Base-by-base conservation (phyloP, 2,329 filamentous ascomycete genomes). In the Pseudogymnoascus sp. region DNA sequence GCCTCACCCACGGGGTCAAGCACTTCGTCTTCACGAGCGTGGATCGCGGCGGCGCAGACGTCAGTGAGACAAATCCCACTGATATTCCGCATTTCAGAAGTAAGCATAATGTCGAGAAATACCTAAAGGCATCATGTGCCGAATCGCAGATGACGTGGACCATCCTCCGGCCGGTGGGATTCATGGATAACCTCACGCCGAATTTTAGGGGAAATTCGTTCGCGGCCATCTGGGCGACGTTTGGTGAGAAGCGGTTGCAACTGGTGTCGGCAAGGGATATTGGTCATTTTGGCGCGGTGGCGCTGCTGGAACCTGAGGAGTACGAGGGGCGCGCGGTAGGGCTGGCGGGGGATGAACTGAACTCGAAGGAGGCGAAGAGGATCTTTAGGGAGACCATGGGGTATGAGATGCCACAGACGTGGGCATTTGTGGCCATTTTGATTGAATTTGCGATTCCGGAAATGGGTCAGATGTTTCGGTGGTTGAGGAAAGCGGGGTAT, bases 11-110 rank as follows among this genome's bases (percentile, higher is more conserved):
- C 27, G 77, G 78, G 10, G 81, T 88, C 39, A 75, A 78, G 63
- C 80, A 84, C 68, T 86, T 89, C 66, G 80, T 89, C 48, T 89
- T 87, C 73, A 81, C 79, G 31, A 83, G 80, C 60, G 83, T 87
- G 27, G 86, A 89, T 65, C 83, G 86, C 39, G 84, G 84, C 44
- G 84, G 85, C 51, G 73, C 75, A 21, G 72, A 72, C 2, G 77
- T 77, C 5, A 80, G 78, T 55, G 79, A 80, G 68, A 77, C 78
- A 4, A 80, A 79, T 64, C 75, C 79, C 0, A 87, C 85, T 0
- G 69, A 76, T 0, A 77, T 88, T 55, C 82, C 83, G 0, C 85
- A 89, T 71, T 89, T 89, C 71, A 77, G 78, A 63, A 78, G 73
- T 67, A 89, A 89, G 70, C 78, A 83, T 66, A 71, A 79, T 9